phyloP scores from a whole-genome alignment of 805 yeast species.

The Hanseniaspora hatyaiensis region DNA sequence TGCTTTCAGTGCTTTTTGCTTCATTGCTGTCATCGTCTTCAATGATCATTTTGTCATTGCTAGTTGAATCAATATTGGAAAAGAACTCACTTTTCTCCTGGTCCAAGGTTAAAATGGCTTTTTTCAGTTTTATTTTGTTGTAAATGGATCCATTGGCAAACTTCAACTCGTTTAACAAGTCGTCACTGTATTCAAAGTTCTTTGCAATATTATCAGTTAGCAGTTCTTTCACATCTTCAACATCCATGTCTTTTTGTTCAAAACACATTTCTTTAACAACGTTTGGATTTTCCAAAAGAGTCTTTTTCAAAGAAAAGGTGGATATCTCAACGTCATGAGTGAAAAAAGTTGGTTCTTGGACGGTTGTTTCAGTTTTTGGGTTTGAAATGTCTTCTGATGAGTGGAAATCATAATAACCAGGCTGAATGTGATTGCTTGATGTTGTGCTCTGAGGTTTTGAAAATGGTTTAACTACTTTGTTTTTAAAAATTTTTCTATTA shows the following conservation, averaged over 20 bases:
- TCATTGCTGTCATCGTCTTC: neutral
- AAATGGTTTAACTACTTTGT: slow-evolving; percentile 1
- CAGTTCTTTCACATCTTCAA: slow-evolving; percentile 36
- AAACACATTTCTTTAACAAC: slow-evolving; percentile 52
- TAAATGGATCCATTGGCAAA: slow-evolving; percentile 34
- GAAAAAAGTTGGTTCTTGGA: neutral
- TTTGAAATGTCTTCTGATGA: neutral
- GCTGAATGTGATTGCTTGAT: neutral
- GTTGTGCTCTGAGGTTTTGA: neutral
- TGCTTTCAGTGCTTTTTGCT: neutral
- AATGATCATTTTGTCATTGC: neutral
- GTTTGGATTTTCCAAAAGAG: slow-evolving; percentile 23
- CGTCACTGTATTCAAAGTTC: slow-evolving; percentile 37
- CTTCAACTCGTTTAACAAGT: slow-evolving; percentile 56
- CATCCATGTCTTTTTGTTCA: slow-evolving; percentile 50
- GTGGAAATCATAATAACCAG: slow-evolving; percentile 7
- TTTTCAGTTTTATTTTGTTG: slow-evolving; percentile 16
- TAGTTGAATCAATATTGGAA: neutral
- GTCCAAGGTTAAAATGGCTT: neutral
- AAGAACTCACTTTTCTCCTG: neutral
- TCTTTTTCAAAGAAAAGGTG: slow-evolving; percentile 20
- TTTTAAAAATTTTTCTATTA: slow-evolving; percentile 8
- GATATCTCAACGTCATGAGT: slow-evolving; percentile 19
- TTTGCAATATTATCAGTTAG: slow-evolving; percentile 33
- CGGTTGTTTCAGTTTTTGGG: slow-evolving; percentile 16